Evolutionary conservation across 208 protist genomes (phyloP).

Genomic region (Trypanosoma theileri): DNA sequence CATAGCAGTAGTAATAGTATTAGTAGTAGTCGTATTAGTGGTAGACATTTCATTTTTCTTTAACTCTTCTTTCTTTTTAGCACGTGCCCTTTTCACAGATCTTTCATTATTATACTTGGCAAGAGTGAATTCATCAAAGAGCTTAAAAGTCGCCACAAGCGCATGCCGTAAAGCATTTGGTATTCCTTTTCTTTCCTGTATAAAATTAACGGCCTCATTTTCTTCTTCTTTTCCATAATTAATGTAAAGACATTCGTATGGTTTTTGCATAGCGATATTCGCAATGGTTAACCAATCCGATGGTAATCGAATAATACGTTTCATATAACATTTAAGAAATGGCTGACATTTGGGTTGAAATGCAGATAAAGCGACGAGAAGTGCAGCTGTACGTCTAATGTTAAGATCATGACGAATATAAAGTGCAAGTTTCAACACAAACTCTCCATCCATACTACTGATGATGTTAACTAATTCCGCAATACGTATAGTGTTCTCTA

Average conservation of each 20-base stretch:
- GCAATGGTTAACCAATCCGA: constrained; percentile 95
- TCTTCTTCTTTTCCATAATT: not conserved
- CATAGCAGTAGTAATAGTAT: too few relatives aligned
- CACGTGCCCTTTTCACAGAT: constrained; percentile 54
- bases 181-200: constrained; percentile 32
- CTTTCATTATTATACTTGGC: constrained; percentile 95
- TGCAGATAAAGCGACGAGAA: constrained; percentile 83
- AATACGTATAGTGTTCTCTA: constrained; percentile 28
- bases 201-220: too few relatives aligned
- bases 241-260: not conserved
- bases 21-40: too few relatives aligned
- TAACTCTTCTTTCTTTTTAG: constrained; percentile 31
- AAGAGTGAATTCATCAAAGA: constrained; percentile 92
- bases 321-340: constrained; percentile 87
- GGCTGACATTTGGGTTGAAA: constrained; percentile 72
- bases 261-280: constrained; percentile 55
- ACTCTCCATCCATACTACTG: constrained; percentile 72
- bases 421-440: constrained; percentile 91
- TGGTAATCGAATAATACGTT: constrained; percentile 77
- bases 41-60: not conserved
- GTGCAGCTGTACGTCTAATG: constrained; percentile 91
- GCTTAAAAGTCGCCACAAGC: constrained; percentile 80
- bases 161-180: constrained; percentile 85
- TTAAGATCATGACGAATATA: constrained; percentile 92
- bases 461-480: constrained; percentile 61